Percentiles rank a stretch among this genome's conserved stretches.
These are phyloP conservation scores for Cymbidium sinense DNA, from an alignment of 106 monocot species.

Conservation along the genomic window DNA sequence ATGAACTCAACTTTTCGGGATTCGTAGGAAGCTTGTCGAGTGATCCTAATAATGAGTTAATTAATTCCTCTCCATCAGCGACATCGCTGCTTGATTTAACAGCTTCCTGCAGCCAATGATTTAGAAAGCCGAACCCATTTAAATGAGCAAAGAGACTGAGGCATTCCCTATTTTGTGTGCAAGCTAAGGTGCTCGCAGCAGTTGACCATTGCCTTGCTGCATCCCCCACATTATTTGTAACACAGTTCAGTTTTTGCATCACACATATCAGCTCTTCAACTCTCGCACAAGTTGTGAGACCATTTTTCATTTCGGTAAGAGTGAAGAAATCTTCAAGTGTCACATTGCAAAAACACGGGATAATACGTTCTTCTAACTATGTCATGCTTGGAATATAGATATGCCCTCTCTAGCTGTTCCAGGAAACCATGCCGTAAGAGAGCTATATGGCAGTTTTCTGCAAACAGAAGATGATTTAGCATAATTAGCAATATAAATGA, in stretches of 20 bases:
- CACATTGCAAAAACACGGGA: conserved; percentile 32
- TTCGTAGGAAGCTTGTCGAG: conserved; percentile 54
- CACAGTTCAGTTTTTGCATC: conserved; percentile 41
- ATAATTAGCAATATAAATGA: no score
- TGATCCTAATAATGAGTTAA: conserved; percentile 32
- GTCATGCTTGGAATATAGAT: not conserved
- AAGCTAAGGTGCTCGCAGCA: conserved; percentile 44
- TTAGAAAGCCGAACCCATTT: conserved; percentile 62
- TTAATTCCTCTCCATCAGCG: conserved; percentile 41
- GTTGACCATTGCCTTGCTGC: conserved; percentile 21
- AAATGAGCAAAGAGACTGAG: conserved; percentile 62
- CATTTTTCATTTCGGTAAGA: conserved; percentile 83
- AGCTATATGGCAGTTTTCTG: not conserved
- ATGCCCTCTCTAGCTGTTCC: not conserved
- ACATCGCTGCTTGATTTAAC: conserved; percentile 23
- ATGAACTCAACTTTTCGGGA: conserved; percentile 21
- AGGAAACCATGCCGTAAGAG: not conserved
- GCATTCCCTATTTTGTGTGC: conserved; percentile 53
- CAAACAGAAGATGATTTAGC: no score
- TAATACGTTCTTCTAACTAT: not conserved
- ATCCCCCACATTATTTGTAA: conserved; percentile 37
- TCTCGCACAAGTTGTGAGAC: conserved; percentile 48
- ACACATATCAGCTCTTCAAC: conserved; percentile 69
- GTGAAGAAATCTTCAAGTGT: conserved; percentile 76
- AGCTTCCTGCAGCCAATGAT: conserved; percentile 56